Percentiles rank a stretch among this genome's conserved stretches.
Evolutionary conservation across 495 filamentous ascomycete genomes (phyloP).

Genomic region (Lentithecium fluviatile): DNA sequence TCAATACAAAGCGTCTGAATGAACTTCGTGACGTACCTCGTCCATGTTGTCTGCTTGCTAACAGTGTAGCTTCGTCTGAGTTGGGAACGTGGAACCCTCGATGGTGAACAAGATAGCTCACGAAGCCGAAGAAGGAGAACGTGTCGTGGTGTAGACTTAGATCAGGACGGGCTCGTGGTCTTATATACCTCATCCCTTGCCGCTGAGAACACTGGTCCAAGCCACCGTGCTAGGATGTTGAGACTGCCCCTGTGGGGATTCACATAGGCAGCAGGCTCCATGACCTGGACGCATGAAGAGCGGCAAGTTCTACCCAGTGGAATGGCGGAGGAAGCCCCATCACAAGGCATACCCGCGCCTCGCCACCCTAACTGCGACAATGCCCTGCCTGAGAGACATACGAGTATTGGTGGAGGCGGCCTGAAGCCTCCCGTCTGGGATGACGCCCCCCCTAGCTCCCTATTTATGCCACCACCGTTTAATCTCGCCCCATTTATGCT

Average conservation of each 20-base stretch:
- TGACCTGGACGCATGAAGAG: slow-evolving; percentile 16
- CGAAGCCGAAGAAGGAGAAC: neutral
- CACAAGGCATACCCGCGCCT: neutral
- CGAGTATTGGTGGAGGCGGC: slow-evolving; percentile 11
- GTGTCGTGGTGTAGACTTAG: neutral
- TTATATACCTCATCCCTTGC: slow-evolving; percentile 14
- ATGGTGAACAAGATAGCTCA: neutral
- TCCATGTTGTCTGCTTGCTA: slow-evolving; percentile 20
- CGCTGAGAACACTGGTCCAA: neutral
- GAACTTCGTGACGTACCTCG: slow-evolving; percentile 3
- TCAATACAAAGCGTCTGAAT: slow-evolving; percentile 2
- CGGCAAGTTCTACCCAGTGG: slow-evolving; percentile 1
- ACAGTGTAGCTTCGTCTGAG: slow-evolving; percentile 2
- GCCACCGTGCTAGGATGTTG: neutral
- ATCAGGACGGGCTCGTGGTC: slow-evolving; percentile 11
- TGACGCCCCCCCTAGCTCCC: no score
- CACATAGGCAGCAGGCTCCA: no score
- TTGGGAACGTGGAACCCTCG: neutral
- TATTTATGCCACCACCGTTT: neutral
- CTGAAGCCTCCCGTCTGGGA: slow-evolving; percentile 2
- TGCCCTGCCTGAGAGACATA: slow-evolving; percentile 2
- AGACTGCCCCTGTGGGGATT: neutral
- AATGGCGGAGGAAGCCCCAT: no score
- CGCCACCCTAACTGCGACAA: slow-evolving; percentile 1
- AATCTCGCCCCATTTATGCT: slow-evolving; percentile 7